Evolutionary conservation across 768 basidiomycete genomes (phyloP).

Genomic region (Agaricus subrufescens): DNA sequence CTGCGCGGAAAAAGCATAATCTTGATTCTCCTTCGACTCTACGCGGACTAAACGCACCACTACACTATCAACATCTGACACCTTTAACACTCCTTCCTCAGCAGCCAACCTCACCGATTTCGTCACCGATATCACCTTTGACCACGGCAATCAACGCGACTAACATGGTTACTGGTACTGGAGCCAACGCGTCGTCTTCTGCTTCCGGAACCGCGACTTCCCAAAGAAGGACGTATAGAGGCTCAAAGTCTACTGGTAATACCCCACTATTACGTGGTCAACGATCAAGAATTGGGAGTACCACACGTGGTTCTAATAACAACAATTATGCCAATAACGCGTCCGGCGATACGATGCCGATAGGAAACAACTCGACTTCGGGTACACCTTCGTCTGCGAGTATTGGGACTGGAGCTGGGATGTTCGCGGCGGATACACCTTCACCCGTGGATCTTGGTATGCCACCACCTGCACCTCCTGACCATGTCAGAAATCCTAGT

Average conservation of each 20-base stretch:
- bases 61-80: neutral
- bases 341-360: neutral
- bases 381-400: neutral
- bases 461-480: slow-evolving; percentile 63
- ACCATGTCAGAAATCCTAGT: neutral
- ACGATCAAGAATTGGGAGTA: neutral
- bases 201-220: neutral
- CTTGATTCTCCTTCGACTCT: neutral
- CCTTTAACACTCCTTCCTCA: slow-evolving; percentile 1
- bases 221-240: neutral
- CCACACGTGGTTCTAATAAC: neutral
- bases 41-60: neutral
- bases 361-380: slow-evolving; percentile 1
- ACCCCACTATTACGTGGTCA: slow-evolving; percentile 7
- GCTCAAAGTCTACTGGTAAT: slow-evolving; percentile 4
- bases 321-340: neutral
- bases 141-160: neutral
- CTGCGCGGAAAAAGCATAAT: slow-evolving; percentile 3
- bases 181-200: neutral
- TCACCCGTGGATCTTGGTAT: slow-evolving; percentile 81
- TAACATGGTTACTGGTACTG: neutral
- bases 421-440: slow-evolving; percentile 53
- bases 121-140: slow-evolving; percentile 4
- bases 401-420: neutral
- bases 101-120: neutral